A percentile compares a stretch with the other conserved stretches of the same genome.
Conservation (phyloP, 1,284 basidiomycete species). For the Microbotryum scabiosae region DNA sequence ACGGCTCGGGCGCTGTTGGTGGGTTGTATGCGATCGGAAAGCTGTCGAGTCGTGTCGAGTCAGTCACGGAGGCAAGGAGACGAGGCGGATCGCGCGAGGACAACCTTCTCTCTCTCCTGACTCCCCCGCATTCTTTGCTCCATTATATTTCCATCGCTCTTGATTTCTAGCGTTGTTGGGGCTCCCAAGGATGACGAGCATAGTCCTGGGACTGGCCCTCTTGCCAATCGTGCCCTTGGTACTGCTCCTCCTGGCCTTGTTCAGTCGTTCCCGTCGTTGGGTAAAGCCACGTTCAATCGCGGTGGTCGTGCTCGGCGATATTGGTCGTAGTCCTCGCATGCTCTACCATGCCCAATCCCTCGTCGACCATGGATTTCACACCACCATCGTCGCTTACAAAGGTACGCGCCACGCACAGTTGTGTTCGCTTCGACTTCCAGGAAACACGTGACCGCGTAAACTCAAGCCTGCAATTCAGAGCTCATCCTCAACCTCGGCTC, state of each 20-base stretch:
- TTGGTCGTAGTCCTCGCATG: conserved; percentile 92
- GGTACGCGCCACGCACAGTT: conserved; percentile 45
- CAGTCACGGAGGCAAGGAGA: too few relatives aligned
- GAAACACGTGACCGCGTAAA: neutral
- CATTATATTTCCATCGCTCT: too few relatives aligned
- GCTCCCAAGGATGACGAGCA: neutral
- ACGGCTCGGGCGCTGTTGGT: too few relatives aligned
- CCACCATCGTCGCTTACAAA: conserved; percentile 75
- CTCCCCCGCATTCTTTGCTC: neutral
- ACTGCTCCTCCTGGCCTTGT: neutral
- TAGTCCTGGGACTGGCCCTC: neutral
- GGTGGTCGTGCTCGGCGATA: conserved; percentile 88
- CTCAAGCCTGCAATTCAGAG: neutral
- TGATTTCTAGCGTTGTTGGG: too few relatives aligned
- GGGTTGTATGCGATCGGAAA: too few relatives aligned
- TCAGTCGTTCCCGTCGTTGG: neutral
- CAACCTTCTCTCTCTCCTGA: neutral
- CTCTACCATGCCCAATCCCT: conserved; percentile 97
- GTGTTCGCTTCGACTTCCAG: neutral
- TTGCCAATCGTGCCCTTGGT: neutral
- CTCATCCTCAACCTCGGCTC: neutral
- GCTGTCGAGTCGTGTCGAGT: too few relatives aligned
- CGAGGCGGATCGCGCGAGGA: too few relatives aligned
- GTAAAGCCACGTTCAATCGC: conserved; percentile 49
- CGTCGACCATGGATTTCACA: conserved; percentile 67